Evolutionary conservation across 148 eudicot genomes (phyloP), one percentile per base, ranked within the genome.

Genomic region (Camellia sinensis): DNA sequence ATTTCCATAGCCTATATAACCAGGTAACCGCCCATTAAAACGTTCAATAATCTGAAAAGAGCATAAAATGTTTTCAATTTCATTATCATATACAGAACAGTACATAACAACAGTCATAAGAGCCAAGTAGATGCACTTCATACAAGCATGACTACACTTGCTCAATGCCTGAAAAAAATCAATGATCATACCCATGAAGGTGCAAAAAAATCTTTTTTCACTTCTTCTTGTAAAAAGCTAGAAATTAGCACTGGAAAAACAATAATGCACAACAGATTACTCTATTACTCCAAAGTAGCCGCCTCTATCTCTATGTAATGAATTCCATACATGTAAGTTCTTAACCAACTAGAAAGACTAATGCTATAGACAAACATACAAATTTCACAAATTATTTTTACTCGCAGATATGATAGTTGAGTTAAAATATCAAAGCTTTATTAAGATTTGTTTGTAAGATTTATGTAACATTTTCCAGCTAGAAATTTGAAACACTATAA

Each of bases 1-100:
- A 22, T 84, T 88, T 78, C 90, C 92, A 64, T 73, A 69, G 73
- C 97, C 99, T 80, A 93, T 81, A 79, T 95, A 95, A 62, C 97
- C 99, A 65, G 97, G 99, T 43, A 93, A 77, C 62, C 97, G 85
- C 76, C 97, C 86, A 75, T 86, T 92, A 85, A 91, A 95, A 75
- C 97, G 94, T 82, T 95, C 97, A 56, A 91, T 82, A 48, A 93
- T 75, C 99, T 95, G 91, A 73, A 13, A 84, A 21, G 57, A 46
- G 80, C 15, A 60, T 29, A 37, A 29, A 71, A 19, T 48, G 12
- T 77, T 41, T 21, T 18, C 46, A 74, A 74, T 65, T 54, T 14
- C 8, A 73, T 71, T 43, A 74, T 44, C 60, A 80, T 19, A 19
- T 21, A 73, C 37, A 22, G 21, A 66, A 64, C 52, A 77, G 21